phyloP scores from a whole-genome alignment of 2,329 filamentous ascomycete species.

The Calcarisporium arbuscula region DNA sequence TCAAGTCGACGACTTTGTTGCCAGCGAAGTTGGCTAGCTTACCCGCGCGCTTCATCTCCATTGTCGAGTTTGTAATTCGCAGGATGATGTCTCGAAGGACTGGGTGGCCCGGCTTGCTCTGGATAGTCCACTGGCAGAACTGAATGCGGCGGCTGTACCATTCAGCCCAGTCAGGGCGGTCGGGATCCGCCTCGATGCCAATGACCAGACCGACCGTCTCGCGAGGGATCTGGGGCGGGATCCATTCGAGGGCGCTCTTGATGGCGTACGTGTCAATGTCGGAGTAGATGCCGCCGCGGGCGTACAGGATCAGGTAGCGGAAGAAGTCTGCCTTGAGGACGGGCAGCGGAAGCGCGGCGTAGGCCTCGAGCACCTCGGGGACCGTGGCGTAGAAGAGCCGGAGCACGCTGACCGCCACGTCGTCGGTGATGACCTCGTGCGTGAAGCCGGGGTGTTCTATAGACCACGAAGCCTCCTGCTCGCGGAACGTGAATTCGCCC shows the following conservation, averaged over 20 bases:
- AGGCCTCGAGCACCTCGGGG: conserved; percentile 73
- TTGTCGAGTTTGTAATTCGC: conserved; percentile 75
- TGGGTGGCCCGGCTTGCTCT: conserved; percentile 89
- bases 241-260: conserved; percentile 78
- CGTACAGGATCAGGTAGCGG: conserved; percentile 62
- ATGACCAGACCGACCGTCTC: conserved; percentile 79
- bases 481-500: conserved; percentile 71
- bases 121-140: conserved; percentile 99
- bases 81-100: conserved; percentile 82
- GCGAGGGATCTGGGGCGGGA: conserved; percentile 70
- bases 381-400: conserved; percentile 79
- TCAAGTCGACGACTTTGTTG: conserved; percentile 85
- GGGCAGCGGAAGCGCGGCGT: conserved; percentile 63
- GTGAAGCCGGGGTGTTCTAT: conserved; percentile 83
- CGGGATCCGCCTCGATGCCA: conserved; percentile 94
- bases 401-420: conserved; percentile 74
- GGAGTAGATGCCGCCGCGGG: conserved; percentile 65
- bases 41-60: conserved; percentile 64
- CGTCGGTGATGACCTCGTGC: conserved; percentile 94
- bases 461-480: conserved; percentile 85
- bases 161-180: conserved; percentile 83
- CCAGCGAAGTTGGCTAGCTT: conserved; percentile 53
- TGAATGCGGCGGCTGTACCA: conserved; percentile 97
- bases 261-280: conserved; percentile 90
- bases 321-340: conserved; percentile 78